Conservation (phyloP, 805 yeast species). For the Wickerhamomyces strasburgensis region DNA sequence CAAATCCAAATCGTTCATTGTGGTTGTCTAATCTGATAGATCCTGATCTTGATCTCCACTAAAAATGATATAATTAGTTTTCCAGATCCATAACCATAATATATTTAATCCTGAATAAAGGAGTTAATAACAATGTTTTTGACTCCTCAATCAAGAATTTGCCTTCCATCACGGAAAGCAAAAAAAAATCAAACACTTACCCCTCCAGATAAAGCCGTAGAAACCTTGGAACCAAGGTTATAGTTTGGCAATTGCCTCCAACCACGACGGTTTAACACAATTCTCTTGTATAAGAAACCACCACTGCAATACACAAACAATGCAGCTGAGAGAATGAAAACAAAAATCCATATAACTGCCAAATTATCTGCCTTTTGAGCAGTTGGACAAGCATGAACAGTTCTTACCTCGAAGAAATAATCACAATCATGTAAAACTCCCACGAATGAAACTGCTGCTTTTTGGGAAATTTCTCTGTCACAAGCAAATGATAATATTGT, state of each 20-base stretch:
- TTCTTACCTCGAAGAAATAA: conserved; percentile 77
- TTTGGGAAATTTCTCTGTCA: conserved; percentile 64
- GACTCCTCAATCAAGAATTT: not conserved
- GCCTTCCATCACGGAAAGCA: not conserved
- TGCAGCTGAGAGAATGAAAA: conserved; percentile 43
- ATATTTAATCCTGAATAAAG: conserved; percentile 9
- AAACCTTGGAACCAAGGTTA: conserved; percentile 21
- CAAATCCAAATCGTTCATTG: conserved; percentile 30
- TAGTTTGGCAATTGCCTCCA: conserved; percentile 31
- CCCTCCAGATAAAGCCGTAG: conserved; percentile 23
- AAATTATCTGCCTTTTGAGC: conserved; percentile 60
- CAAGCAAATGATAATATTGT: conserved; percentile 70
- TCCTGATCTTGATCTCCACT: conserved; percentile 14
- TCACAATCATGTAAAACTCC: conserved; percentile 75
- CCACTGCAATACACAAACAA: conserved; percentile 39
- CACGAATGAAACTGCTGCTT: conserved; percentile 63
- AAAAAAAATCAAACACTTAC: conserved; percentile 18
- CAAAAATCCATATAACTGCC: conserved; percentile 61
- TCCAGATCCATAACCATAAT: too few relatives aligned
- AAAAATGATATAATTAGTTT: conserved; percentile 2
- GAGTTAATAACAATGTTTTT: conserved; percentile 12
- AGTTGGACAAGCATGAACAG: conserved; percentile 84
- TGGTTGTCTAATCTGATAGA: conserved; percentile 20
- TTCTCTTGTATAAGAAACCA: conserved; percentile 32
- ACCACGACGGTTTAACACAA: conserved; percentile 32